phyloP scores from a whole-genome alignment of 768 basidiomycete species.

The Agrocybe chaxingu region DNA sequence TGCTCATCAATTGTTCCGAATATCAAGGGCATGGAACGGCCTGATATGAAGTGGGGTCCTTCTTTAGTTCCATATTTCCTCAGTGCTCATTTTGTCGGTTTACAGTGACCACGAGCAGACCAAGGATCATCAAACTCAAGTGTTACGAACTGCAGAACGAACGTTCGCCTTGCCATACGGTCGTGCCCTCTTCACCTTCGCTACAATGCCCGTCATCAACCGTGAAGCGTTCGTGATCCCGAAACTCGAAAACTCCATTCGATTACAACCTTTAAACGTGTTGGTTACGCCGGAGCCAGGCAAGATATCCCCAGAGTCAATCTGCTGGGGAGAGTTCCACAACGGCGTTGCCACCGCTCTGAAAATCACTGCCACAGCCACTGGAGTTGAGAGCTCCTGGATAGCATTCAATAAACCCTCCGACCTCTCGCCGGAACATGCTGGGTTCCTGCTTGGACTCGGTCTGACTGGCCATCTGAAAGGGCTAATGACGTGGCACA shows the following conservation, averaged over 20 bases:
- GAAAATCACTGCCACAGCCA: conserved; percentile 72
- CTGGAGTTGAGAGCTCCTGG: conserved; percentile 88
- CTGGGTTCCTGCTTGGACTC: conserved; percentile 92
- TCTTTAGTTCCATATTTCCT: neutral
- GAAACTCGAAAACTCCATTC: conserved; percentile 73
- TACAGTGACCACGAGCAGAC: conserved; percentile 85
- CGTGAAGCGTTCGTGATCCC: conserved; percentile 79
- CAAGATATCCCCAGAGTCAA: conserved; percentile 68
- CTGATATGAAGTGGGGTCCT: conserved; percentile 52
- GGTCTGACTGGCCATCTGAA: conserved; percentile 90
- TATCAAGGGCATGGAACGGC: conserved; percentile 62
- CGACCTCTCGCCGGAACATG: conserved; percentile 89
- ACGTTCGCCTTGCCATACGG: conserved; percentile 91
- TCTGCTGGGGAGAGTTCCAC: conserved; percentile 96
- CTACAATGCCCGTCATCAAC: conserved; percentile 70
- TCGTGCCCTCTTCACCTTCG: conserved; percentile 89
- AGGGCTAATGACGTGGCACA: conserved; percentile 91
- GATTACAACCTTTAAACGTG: conserved; percentile 70
- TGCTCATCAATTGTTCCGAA: conserved; percentile 73
- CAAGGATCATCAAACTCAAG: conserved; percentile 81
- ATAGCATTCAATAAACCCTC: conserved; percentile 93
- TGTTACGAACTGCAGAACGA: conserved; percentile 77
- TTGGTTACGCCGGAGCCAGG: conserved; percentile 64
- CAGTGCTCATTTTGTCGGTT: neutral
- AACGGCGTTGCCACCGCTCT: conserved; percentile 94